Evolutionary conservation across 768 basidiomycete species (phyloP), one percentile per base, ranked within the genome.

Genomic region (Leccinum subgranulosum): DNA sequence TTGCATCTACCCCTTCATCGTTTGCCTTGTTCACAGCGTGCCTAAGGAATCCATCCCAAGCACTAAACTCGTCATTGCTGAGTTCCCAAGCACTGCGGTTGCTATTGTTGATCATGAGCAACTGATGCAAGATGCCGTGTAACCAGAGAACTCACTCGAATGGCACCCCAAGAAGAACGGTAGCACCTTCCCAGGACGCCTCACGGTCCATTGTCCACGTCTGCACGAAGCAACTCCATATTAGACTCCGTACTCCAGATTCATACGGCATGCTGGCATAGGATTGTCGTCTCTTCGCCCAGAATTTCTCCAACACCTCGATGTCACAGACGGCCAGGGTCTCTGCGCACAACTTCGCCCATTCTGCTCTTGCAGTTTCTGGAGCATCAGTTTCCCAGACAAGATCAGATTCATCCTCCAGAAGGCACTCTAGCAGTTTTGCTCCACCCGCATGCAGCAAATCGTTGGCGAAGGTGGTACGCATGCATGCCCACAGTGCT

Each of bases 281-380:
- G 23, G 70, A 71, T 62, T 55, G 55, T 19, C 62, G 57, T 39
- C 65, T 58, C 49, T 55, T 61, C 36, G 52, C 46, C 85, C 86
- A 87, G 66, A 90, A 89, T 28, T 68, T 74, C 52, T 75, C 71
- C 58, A 86, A 60, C n/a, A 74, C 71, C 7, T 79, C 74, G 3
- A 69, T 61, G 50, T 83, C 81, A 56, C 81, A 83, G 19, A 78
- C 69, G 9, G 76, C 69, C 29, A 82, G 58, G 7, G 80, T 76
- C 52, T 87, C 85, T 10, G 83, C 77, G 57, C 84, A 86, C 0
- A 91, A 67, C 15, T 66, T 71, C 2, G 83, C 79, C 90, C 90
- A 92, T 39, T 80, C 75, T 17, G 68, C 71, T 49, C 80, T 76
- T 11, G 84, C 79, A 29, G 77, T 71, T 36, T 80, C 75, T 2